These are phyloP conservation scores for Amyloporia xantha DNA, from an alignment of 768 basidiomycete genomes.

Conservation along the genomic window DNA sequence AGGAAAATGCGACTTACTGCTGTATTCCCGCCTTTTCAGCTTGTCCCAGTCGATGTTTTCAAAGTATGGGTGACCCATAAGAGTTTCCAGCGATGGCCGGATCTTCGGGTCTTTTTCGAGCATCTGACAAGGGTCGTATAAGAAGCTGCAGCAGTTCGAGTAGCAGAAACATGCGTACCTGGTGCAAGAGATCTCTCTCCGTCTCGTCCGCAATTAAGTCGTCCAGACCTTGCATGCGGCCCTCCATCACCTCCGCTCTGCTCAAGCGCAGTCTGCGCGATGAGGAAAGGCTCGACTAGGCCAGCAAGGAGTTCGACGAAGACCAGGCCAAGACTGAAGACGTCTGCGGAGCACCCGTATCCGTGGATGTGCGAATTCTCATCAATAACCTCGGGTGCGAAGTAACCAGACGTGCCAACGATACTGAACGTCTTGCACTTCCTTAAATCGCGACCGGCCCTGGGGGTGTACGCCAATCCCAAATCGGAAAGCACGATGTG, in stretches of 20 bases:
- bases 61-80: slow-evolving; percentile 5
- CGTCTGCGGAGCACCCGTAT: slow-evolving; percentile 37
- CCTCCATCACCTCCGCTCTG: no score
- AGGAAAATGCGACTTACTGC: background rate
- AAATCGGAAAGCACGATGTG: slow-evolving; percentile 19
- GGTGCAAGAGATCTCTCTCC: background rate
- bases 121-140: background rate
- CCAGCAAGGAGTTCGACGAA: slow-evolving; percentile 16
- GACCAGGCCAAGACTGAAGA: slow-evolving; percentile 39
- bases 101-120: background rate
- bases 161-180: background rate
- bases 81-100: background rate
- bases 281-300: background rate
- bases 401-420: slow-evolving; percentile 37
- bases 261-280: background rate
- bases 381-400: slow-evolving; percentile 37
- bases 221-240: background rate
- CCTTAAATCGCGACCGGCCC: background rate
- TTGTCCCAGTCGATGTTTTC: background rate
- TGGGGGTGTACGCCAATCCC: slow-evolving; percentile 9
- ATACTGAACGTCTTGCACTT: background rate
- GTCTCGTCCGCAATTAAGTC: background rate
- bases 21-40: background rate
- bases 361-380: slow-evolving; percentile 28
- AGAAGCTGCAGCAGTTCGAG: no score